Evolutionary conservation across 2,329 filamentous ascomycete species (phyloP).

Genomic region (Penicillium brasilianum): DNA sequence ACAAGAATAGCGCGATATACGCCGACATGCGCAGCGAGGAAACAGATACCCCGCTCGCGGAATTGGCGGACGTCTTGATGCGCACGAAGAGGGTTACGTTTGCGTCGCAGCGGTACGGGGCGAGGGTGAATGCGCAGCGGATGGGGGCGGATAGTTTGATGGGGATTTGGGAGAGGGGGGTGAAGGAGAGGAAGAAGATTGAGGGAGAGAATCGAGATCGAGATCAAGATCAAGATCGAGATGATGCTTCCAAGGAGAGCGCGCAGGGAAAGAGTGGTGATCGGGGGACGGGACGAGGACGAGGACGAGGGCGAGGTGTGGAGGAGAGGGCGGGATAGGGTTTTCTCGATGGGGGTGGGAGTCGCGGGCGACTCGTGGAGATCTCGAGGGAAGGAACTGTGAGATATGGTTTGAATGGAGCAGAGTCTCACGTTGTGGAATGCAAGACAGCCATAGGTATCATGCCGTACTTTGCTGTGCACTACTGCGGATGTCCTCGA

Average conservation of each 20-base stretch:
- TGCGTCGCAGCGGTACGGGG: constrained; percentile 25
- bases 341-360: background rate
- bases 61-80: constrained; percentile 41
- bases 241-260: too few species aligned
- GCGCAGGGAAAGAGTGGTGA: background rate
- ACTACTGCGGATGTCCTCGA: background rate
- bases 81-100: constrained; percentile 27
- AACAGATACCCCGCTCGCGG: constrained; percentile 33
- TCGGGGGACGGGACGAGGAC: background rate
- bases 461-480: background rate
- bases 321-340: background rate
- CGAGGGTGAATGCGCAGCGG: constrained; percentile 26
- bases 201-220: background rate
- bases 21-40: constrained; percentile 35
- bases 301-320: too few species aligned
- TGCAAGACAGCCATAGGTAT: background rate
- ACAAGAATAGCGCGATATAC: constrained; percentile 30
- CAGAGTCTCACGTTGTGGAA: too few species aligned
- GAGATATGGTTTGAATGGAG: too few species aligned
- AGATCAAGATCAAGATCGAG: too few species aligned
- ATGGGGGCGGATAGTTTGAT: constrained; percentile 37
- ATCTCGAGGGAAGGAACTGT: background rate
- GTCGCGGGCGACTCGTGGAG: background rate
- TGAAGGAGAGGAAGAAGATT: background rate
- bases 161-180: constrained; percentile 30